Evolutionary conservation across 345 rosid species (phyloP).

Genomic region (Populus pruinosa): DNA sequence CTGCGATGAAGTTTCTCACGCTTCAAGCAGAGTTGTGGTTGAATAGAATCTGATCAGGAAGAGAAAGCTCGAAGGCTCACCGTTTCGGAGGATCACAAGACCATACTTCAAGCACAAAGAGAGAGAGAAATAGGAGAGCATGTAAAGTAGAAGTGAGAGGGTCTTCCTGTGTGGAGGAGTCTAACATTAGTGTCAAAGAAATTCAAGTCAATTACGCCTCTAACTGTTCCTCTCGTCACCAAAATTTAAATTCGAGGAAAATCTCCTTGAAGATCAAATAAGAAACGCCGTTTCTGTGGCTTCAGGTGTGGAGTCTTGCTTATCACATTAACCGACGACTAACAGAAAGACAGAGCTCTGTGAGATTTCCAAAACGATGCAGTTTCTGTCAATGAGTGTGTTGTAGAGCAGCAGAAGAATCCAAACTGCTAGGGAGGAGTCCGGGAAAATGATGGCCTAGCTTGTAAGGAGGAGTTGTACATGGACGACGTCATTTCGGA

Average conservation of each 20-base stretch:
- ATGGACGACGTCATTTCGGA: constrained; percentile 46
- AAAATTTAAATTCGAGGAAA: neutral
- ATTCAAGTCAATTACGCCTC: neutral
- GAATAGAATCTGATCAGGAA: constrained; percentile 29
- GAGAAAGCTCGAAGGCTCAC: constrained; percentile 27
- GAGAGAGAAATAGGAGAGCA: constrained; percentile 19
- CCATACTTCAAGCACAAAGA: constrained; percentile 37
- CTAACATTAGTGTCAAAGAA: neutral
- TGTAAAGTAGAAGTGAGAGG: constrained; percentile 50
- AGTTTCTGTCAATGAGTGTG: constrained; percentile 45
- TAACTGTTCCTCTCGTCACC: neutral
- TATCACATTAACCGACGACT: neutral
- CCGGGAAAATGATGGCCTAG: constrained; percentile 52
- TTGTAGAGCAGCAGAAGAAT: constrained; percentile 39
- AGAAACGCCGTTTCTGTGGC: neutral
- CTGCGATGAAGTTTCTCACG: constrained; percentile 43
- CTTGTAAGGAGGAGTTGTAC: constrained; percentile 62
- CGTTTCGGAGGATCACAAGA: constrained; percentile 52
- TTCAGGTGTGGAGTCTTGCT: neutral
- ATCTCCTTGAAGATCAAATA: neutral
- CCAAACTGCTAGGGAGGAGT: constrained; percentile 25
- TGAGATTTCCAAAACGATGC: constrained; percentile 44
- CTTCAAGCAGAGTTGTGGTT: constrained; percentile 39
- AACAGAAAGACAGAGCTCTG: neutral
- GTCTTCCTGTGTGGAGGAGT: constrained; percentile 40